phyloP scores from a whole-genome alignment of 495 filamentous ascomycete genomes.

The Sordaria brevicollis region DNA sequence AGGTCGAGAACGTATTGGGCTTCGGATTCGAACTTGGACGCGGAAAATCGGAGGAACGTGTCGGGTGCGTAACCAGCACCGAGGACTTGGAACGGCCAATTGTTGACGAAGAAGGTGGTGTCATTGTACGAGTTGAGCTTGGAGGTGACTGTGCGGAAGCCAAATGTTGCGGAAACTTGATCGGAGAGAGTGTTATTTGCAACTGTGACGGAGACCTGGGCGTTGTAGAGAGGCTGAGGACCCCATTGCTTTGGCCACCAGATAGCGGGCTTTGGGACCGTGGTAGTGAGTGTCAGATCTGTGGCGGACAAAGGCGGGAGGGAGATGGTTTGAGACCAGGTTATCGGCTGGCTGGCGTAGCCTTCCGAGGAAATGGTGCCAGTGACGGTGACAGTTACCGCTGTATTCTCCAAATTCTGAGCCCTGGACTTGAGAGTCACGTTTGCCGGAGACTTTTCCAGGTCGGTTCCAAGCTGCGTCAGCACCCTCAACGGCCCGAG shows the following conservation, averaged over 20 bases:
- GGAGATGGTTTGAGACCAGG: constrained; percentile 22
- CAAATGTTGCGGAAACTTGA: constrained; percentile 29
- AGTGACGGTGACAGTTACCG: constrained; percentile 25
- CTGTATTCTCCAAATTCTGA: constrained; percentile 35
- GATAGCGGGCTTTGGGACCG: constrained; percentile 27
- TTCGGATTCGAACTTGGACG: constrained; percentile 30
- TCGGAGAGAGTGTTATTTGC: constrained; percentile 35
- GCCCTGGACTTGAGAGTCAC: constrained; percentile 38
- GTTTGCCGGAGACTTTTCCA: constrained; percentile 19
- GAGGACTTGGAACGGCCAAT: constrained; percentile 45
- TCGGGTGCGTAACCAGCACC: constrained; percentile 52
- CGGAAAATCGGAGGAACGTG: constrained; percentile 50
- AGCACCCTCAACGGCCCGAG: constrained; percentile 40
- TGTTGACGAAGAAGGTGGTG: constrained; percentile 45
- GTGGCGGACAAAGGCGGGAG: constrained; percentile 26
- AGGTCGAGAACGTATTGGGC: constrained; percentile 45
- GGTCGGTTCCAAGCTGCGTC: constrained; percentile 28
- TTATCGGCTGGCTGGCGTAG: constrained; percentile 7
- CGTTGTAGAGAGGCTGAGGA: constrained; percentile 33
- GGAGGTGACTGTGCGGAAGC: constrained; percentile 45
- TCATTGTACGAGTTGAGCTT: constrained; percentile 43
- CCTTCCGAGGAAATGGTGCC: constrained; percentile 26
- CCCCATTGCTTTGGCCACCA: constrained; percentile 44
- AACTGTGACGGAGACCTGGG: constrained; percentile 26
- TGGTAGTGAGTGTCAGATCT: constrained; percentile 28